Evolutionary conservation across 83 land plant genomes (phyloP).

Genomic region (Picea mariana): DNA sequence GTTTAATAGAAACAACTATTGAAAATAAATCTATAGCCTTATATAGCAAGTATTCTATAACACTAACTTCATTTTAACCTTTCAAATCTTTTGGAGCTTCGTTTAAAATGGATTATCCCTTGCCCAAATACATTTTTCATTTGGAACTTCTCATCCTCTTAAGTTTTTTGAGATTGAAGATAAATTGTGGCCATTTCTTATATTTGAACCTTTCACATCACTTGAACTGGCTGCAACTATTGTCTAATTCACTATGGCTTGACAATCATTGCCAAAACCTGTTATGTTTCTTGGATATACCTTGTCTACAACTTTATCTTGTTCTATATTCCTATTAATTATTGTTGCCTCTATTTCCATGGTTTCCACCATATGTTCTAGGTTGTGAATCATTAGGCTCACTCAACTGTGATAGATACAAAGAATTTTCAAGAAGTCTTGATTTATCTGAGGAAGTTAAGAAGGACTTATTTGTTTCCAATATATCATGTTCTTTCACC

Average conservation of each 20-base stretch:
- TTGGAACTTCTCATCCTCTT: slow-evolving; percentile 38
- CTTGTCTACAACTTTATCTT: background rate
- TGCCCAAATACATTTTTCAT: slow-evolving; percentile 26
- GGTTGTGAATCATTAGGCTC: background rate
- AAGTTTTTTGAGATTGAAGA: background rate
- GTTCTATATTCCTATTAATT: background rate
- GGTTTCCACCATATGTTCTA: background rate
- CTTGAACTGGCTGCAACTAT: background rate
- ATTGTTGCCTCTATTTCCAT: background rate
- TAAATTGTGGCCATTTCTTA: background rate
- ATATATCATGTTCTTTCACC: background rate
- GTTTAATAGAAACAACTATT: slow-evolving; percentile 49
- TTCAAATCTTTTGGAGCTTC: slow-evolving; percentile 54
- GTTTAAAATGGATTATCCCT: slow-evolving; percentile 53
- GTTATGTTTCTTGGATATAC: background rate
- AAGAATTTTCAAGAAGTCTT: background rate
- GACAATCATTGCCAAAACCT: background rate
- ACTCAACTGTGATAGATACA: background rate
- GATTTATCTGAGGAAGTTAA: background rate
- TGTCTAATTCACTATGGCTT: background rate
- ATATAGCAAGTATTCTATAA: slow-evolving; percentile 55
- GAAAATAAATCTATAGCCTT: slow-evolving; percentile 59
- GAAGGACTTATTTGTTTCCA: background rate
- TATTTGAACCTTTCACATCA: background rate
- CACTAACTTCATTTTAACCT: slow-evolving; percentile 40